phyloP scores from a whole-genome alignment of 164 flowering plant genomes.

The Vitis rotundifolia region DNA sequence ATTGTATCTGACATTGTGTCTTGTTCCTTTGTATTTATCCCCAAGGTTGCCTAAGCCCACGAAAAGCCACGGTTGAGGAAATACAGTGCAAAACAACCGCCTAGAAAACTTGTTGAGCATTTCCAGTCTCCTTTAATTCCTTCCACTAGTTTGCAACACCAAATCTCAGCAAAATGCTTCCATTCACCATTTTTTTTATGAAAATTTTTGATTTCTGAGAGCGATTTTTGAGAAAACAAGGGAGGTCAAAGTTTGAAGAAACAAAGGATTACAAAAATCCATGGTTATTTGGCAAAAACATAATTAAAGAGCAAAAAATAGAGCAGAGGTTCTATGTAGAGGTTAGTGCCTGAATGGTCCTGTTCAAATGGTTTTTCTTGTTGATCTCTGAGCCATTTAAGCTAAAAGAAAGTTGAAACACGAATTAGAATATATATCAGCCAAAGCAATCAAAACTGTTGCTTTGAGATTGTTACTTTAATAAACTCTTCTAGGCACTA shows the following conservation, averaged over 20 bases:
- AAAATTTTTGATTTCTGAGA: neutral
- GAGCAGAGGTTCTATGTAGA: no score
- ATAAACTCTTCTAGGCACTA: no score
- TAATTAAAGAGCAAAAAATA: no score
- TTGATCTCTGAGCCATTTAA: no score
- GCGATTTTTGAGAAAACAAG: no score
- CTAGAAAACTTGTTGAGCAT: slow-evolving; percentile 38
- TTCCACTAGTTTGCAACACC: neutral
- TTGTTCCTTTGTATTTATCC: slow-evolving; percentile 76
- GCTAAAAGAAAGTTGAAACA: no score
- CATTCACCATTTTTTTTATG: neutral
- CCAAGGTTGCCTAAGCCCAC: slow-evolving; percentile 97
- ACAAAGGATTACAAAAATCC: no score
- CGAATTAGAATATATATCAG: neutral
- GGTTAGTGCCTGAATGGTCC: no score
- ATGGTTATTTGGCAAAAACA: no score
- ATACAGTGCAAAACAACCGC: slow-evolving; percentile 45
- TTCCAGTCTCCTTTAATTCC: neutral
- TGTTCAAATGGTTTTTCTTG: no score
- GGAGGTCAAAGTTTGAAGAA: no score
- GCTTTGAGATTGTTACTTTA: no score
- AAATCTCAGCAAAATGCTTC: neutral
- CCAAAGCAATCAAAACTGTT: neutral
- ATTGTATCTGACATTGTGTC: slow-evolving; percentile 73
- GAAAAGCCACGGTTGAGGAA: slow-evolving; percentile 82